phyloP scores from a whole-genome alignment of 768 basidiomycete genomes.

The Lactarius indigo region DNA sequence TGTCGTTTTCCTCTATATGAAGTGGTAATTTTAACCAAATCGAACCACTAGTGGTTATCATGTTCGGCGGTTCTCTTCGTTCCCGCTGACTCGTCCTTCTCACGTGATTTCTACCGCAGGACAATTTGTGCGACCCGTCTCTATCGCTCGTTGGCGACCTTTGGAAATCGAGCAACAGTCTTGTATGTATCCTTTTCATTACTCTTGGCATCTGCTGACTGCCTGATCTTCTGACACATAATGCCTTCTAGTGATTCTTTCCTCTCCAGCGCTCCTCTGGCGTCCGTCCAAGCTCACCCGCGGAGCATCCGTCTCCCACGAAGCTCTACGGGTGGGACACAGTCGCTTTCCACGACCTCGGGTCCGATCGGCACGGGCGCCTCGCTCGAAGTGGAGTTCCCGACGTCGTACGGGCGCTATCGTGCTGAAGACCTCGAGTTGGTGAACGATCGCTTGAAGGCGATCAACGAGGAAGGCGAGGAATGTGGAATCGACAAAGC shows the following conservation, averaged over 20 bases:
- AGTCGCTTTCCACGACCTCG: not conserved
- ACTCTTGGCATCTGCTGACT: not conserved
- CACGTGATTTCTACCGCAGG: not conserved
- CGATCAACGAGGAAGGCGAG: constrained; percentile 6
- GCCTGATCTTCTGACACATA: not conserved
- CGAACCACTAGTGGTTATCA: not conserved
- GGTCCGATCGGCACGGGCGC: not conserved
- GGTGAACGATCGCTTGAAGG: constrained; percentile 1
- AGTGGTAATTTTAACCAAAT: not conserved
- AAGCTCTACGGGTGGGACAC: not conserved
- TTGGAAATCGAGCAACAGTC: not conserved
- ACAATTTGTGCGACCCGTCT: constrained; percentile 11
- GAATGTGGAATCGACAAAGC: not conserved
- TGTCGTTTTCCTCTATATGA: not conserved
- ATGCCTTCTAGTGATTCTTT: not conserved
- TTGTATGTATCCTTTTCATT: not conserved
- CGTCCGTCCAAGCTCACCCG: not conserved
- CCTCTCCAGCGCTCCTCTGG: not conserved
- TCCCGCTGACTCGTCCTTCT: not conserved
- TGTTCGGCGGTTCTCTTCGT: not conserved
- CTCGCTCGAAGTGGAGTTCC: constrained; percentile 12
- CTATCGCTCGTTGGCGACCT: not conserved
- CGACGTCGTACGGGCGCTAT: constrained; percentile 15
- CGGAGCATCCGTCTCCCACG: not conserved
- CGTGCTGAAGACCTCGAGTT: not conserved